Percentiles rank a stretch among this genome's conserved stretches.
Conservation (phyloP, 768 basidiomycete genomes). For the Serendipita sp. region DNA sequence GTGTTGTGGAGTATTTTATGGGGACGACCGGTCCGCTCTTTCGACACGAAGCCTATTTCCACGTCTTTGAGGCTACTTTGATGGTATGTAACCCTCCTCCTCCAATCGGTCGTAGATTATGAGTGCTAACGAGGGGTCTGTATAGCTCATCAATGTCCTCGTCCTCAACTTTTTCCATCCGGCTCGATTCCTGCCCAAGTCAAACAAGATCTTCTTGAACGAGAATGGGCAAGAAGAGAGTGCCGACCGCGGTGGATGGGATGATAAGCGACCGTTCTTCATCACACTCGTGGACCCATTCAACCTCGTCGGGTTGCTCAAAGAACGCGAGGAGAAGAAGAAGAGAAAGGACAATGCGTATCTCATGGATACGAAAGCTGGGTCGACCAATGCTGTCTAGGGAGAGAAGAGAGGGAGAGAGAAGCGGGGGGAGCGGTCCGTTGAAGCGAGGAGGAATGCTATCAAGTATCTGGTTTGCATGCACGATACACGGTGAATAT, state of each 20-base stretch:
- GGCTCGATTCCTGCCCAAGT: neutral
- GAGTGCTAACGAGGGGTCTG: neutral
- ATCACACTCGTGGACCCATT: neutral
- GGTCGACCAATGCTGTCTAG: too few species aligned
- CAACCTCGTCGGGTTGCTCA: neutral
- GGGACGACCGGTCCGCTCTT: neutral
- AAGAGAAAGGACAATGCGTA: neutral
- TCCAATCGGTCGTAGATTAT: neutral
- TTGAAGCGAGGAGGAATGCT: too few species aligned
- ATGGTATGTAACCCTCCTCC: neutral
- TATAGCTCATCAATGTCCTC: conserved; percentile 1
- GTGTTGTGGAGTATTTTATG: conserved; percentile 2
- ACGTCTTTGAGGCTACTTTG: neutral
- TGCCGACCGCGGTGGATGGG: neutral
- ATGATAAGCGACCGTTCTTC: conserved; percentile 3
- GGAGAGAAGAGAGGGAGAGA: too few species aligned
- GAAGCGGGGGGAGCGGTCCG: too few species aligned
- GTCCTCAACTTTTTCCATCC: neutral
- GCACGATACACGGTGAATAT: too few species aligned
- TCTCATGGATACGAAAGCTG: too few species aligned
- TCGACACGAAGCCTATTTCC: neutral
- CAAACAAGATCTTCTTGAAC: neutral
- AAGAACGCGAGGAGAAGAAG: neutral
- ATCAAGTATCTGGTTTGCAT: too few species aligned
- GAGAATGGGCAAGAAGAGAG: neutral